phyloP scores from a whole-genome alignment of 2,329 filamentous ascomycete species.

The Colletotrichum tropicicola region DNA sequence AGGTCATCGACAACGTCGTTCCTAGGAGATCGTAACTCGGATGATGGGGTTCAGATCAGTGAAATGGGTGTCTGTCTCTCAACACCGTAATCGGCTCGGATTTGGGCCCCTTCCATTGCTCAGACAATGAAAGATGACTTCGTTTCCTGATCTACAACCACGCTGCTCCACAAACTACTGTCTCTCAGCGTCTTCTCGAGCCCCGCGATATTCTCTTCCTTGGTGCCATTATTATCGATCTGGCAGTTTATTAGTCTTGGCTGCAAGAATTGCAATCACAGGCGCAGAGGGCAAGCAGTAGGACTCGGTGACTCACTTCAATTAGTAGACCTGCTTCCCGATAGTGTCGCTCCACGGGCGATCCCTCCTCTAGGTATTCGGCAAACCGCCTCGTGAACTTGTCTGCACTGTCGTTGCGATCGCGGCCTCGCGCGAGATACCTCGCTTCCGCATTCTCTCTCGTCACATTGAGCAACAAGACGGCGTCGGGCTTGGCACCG shows the following conservation, averaged over 20 bases:
- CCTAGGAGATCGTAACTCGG: too few species aligned
- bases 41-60: too few species aligned
- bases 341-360: neutral
- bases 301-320: neutral
- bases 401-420: neutral
- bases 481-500: neutral
- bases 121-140: neutral
- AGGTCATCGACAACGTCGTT: too few species aligned
- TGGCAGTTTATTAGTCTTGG: neutral
- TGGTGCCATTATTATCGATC: conserved; percentile 3
- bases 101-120: too few species aligned
- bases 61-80: too few species aligned
- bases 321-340: neutral
- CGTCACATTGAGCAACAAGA: neutral
- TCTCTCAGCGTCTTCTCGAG: neutral
- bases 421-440: neutral
- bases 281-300: too few species aligned
- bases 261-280: neutral
- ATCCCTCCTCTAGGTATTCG: neutral
- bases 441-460: neutral
- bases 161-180: neutral
- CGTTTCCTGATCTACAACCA: neutral
- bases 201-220: neutral
- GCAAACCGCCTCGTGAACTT: neutral
- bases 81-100: too few species aligned